Base-by-base conservation (phyloP, 2,329 filamentous ascomycete genomes). In the Calonectria pseudoreteaudii region DNA sequence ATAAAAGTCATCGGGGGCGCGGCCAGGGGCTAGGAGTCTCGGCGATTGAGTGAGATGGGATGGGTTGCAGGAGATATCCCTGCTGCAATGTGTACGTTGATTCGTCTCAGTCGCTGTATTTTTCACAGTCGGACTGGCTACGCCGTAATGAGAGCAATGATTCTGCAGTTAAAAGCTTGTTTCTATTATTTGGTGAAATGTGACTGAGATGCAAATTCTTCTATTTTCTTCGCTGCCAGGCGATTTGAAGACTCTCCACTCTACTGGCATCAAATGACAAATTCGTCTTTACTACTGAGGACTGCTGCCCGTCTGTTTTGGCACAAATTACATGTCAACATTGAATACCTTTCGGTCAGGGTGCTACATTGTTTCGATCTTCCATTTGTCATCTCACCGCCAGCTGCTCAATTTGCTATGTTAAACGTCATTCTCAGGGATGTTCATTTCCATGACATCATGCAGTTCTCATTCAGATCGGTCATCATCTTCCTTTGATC, bases 61-160 rank as follows among this genome's bases (percentile, higher is more conserved):
- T 49, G 70, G 74, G 70, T 71, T 64, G 66, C 73, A 71, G 64
- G 70, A 68, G 69, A 52, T 62, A 52, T 67, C 36, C 49, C 67
- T 49, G 70, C 70, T 71, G 66, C 66, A 60, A 66, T 75, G 75
- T 80, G 75, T 78, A 77, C 66, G 70, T 62, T 73, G 71, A 75
- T 70, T 76, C 71, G 72, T 58, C 71, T 76, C 74, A 71, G 73
- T 66, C 73, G 77, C 73, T 80, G 79, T 81, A 77, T 76, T 74
- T 80, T 74, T 26, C 53, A 44, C 72, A 76, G 74, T 75, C 70
- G 75, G 76, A 68, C 69, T 79, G 75, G 78, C 70, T 70, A 82
- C 76, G 79, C 69, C 74, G 77, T 80, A 80, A 83, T 79, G 82
- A 83, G 70, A 80, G 78, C 77, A 81, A 82, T 76, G 78, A 82